Base-by-base conservation (phyloP, 345 rosid species). In the Ricinus communis region DNA sequence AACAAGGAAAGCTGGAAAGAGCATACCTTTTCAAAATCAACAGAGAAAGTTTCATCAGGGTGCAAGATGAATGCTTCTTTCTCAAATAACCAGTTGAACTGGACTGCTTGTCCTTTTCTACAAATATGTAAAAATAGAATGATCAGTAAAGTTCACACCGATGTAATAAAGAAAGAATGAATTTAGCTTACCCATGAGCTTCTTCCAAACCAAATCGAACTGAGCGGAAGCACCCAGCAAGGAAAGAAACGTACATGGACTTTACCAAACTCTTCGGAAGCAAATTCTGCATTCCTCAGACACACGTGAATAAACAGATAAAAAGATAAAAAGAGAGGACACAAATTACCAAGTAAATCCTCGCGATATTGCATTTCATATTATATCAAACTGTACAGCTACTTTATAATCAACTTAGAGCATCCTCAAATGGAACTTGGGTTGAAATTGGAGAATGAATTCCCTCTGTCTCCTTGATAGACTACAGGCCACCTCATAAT, bases 41-140 rank as follows among this genome's bases (percentile, higher is more conserved):
- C 89, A 1, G 88, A 85, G 72, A 93, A 91, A 50, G 88, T 88
- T 43, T 80, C 87, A 74, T 93, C 90, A 28, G 83, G 31, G 68
- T 86, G 81, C 79, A 87, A 80, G 51, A 85, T 73, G 70, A 91
- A 83, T 67, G 96, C 98, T 80, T 80, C 90, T 72, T 88, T 93
- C 81, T 93, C 96, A 71, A 85, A 86, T 70, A 93, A 80, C 91
- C 89, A 93, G 86, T 93, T 93, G 83, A 93, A 93, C 67, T 91
- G 96, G 82, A 93, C 55, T 16, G 97, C 96, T 83, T 91, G 96
- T 69, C 98, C 96, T 87, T 91, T 91, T 30, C 97, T 93, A 85
- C 61, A 21, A 65, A 68, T 51, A 52, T 49, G 62, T 56, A 53
- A 59, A 82, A 46, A 66, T 16, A 64, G 65, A 66, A 53, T 18